Evolutionary conservation across 148 eudicot species (phyloP).

Genomic region (Gaultheria prostrata): DNA sequence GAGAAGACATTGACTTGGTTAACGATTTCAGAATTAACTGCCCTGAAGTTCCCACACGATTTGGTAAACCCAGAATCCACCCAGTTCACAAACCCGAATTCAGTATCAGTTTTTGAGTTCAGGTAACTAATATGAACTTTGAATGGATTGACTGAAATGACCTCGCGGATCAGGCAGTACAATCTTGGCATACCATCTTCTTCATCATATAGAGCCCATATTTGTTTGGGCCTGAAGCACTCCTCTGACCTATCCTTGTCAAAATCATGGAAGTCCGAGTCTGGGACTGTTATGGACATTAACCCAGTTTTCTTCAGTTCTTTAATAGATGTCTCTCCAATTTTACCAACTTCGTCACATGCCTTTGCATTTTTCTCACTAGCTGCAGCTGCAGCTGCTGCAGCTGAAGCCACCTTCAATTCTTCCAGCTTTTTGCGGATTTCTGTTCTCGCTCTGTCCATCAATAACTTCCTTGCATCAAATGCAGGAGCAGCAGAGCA

Average conservation of each 20-base stretch:
- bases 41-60: constrained; percentile 91
- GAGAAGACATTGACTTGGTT: constrained; percentile 96
- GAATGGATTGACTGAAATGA: constrained; percentile 76
- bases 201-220: constrained; percentile 98
- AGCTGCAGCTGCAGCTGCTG: constrained; percentile 19
- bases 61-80: constrained; percentile 80
- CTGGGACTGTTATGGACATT: constrained; percentile 81
- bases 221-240: constrained; percentile 91
- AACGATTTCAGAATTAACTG: constrained; percentile 57
- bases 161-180: constrained; percentile 84
- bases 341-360: constrained; percentile 29
- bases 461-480: constrained; percentile 65
- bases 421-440: constrained; percentile 61
- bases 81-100: constrained; percentile 85
- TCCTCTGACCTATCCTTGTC: constrained; percentile 92
- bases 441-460: constrained; percentile 66
- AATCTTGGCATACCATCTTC: constrained; percentile 99
- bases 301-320: constrained; percentile 36
- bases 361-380: constrained; percentile 33
- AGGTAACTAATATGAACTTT: constrained; percentile 79
- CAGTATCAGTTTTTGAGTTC: constrained; percentile 79
- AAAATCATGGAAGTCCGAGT: constrained; percentile 95
- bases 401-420: constrained; percentile 39
- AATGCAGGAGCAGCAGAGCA: constrained; percentile 47
- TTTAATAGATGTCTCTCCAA: constrained; percentile 19